Percentiles rank a stretch among this genome's conserved stretches.
phyloP scores from a whole-genome alignment of 495 filamentous ascomycete genomes.

The Xeromyces bisporus region DNA sequence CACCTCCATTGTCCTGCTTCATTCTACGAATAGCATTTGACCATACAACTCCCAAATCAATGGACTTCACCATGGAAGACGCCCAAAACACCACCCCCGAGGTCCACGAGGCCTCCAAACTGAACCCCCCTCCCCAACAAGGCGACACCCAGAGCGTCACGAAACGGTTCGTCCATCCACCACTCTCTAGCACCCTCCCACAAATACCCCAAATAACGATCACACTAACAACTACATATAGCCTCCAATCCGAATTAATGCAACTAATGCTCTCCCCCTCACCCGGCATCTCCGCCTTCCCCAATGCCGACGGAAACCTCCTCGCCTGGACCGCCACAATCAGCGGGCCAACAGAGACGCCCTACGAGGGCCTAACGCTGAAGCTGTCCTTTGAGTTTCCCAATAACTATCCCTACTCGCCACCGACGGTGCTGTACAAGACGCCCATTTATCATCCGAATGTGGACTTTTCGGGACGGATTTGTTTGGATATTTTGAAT shows the following conservation, averaged over 20 bases:
- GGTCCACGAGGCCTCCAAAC: slow-evolving; percentile 39
- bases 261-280: slow-evolving; percentile 89
- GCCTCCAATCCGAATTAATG: slow-evolving; percentile 93
- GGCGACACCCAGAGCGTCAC: slow-evolving; percentile 57
- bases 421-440: slow-evolving; percentile 86
- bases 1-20: not conserved
- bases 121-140: slow-evolving; percentile 36
- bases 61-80: slow-evolving; percentile 56
- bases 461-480: slow-evolving; percentile 79
- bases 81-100: slow-evolving; percentile 55
- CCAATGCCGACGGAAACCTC: slow-evolving; percentile 76
- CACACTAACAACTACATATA: no score
- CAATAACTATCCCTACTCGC: slow-evolving; percentile 78
- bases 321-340: slow-evolving; percentile 88
- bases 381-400: slow-evolving; percentile 90
- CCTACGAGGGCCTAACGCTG: slow-evolving; percentile 75
- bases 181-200: no score
- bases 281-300: slow-evolving; percentile 90
- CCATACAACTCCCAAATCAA: slow-evolving; percentile 8
- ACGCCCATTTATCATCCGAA: slow-evolving; percentile 92
- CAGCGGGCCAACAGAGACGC: slow-evolving; percentile 76
- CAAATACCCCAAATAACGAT: no score
- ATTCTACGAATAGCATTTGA: not conserved
- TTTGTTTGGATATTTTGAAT: slow-evolving; percentile 93
- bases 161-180: slow-evolving; percentile 42